These are phyloP conservation scores for Curvularia verruculosa DNA, from an alignment of 2,329 filamentous ascomycete genomes.

Conservation along the genomic window DNA sequence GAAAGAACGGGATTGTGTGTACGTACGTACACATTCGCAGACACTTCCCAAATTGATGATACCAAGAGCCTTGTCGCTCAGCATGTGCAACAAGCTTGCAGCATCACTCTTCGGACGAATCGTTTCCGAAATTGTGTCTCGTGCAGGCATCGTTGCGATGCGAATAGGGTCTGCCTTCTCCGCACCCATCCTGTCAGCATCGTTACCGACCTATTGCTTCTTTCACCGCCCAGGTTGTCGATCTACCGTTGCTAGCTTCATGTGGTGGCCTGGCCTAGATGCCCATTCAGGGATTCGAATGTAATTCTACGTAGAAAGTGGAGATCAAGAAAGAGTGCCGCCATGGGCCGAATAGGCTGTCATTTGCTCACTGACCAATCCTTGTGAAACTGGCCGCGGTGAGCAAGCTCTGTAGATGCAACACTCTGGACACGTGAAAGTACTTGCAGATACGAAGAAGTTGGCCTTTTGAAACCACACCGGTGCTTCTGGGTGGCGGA, in stretches of 20 bases:
- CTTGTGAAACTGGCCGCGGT: constrained; percentile 2
- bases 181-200: not conserved
- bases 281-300: not conserved
- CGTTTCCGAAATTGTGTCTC: not conserved
- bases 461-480: not conserved
- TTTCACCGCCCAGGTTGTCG: not conserved
- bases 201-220: not conserved
- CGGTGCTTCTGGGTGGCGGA: not conserved
- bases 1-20: not conserved
- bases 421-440: not conserved
- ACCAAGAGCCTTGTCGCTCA: not conserved
- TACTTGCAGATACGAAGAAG: not conserved
- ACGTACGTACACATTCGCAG: not conserved
- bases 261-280: constrained; percentile 4
- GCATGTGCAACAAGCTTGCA: constrained; percentile 3
- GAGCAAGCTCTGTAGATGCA: not conserved
- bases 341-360: constrained; percentile 1
- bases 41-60: not conserved
- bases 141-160: not conserved
- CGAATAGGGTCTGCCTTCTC: not conserved
- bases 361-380: not conserved
- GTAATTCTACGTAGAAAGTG: constrained; percentile 1
- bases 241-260: not conserved
- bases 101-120: not conserved
- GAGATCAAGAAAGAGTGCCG: constrained; percentile 5